Conservation (phyloP, 306 rosid species). For the Gastrolobium villosum region DNA sequence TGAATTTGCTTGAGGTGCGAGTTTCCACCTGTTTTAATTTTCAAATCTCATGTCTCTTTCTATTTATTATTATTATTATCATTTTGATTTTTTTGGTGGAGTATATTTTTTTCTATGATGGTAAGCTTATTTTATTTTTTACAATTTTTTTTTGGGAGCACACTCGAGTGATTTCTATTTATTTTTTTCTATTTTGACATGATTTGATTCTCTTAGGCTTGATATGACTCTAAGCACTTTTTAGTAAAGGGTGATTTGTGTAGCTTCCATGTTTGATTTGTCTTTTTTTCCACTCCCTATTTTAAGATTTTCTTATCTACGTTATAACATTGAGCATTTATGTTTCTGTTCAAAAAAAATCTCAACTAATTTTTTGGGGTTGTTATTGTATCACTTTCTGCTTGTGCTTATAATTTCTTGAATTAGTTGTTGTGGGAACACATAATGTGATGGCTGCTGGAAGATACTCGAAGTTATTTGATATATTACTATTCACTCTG, state of each 20-base stretch:
- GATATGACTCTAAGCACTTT: constrained; percentile 5
- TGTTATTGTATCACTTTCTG: no score
- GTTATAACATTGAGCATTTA: constrained; percentile 1
- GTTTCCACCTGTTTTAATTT: background rate
- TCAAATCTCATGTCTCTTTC: background rate
- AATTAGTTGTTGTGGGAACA: no score
- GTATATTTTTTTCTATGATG: background rate
- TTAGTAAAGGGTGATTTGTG: background rate
- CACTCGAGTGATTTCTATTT: background rate
- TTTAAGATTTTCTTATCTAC: constrained; percentile 19
- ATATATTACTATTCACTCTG: no score
- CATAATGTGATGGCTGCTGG: no score
- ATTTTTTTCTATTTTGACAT: background rate
- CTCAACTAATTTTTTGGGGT: background rate
- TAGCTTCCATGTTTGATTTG: constrained; percentile 18
- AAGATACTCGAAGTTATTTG: no score
- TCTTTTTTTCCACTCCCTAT: constrained; percentile 47
- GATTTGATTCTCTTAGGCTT: constrained; percentile 1
- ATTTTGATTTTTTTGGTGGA: background rate
- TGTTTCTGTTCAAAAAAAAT: constrained; percentile 19
- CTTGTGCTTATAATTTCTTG: no score
- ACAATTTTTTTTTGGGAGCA: background rate
- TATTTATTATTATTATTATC: background rate
- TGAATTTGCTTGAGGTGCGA: constrained; percentile 3
- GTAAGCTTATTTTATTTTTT: constrained; percentile 1